Conservation (phyloP, 2,329 filamentous ascomycete genomes). For the Ascochyta lentis region DNA sequence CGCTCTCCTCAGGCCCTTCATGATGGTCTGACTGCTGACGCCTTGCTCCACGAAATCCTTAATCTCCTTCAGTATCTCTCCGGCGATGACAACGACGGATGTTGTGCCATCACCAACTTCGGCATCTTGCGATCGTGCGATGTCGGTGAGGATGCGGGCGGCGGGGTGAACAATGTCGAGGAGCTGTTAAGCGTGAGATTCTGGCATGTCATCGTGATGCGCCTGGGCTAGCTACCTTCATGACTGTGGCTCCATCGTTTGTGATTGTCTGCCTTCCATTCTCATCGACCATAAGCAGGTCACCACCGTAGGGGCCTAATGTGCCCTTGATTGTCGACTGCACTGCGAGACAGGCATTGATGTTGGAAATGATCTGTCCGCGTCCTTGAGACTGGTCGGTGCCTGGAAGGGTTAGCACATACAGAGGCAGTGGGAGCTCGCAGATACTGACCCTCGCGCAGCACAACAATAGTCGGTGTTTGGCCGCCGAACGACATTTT, state of each 20-base stretch:
- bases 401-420: conserved; percentile 61
- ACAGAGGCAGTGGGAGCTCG: conserved; percentile 23
- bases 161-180: conserved; percentile 98
- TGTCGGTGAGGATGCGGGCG: conserved; percentile 95
- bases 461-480: conserved; percentile 96
- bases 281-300: conserved; percentile 92
- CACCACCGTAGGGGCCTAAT: conserved; percentile 93
- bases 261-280: conserved; percentile 98
- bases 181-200: conserved; percentile 63
- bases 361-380: conserved; percentile 95
- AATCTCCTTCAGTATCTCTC: conserved; percentile 95
- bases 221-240: conserved; percentile 73
- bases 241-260: conserved; percentile 98
- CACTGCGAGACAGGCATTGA: conserved; percentile 96
- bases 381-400: conserved; percentile 98
- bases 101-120: conserved; percentile 99
- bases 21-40: conserved; percentile 95
- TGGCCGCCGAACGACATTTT: conserved; percentile 96
- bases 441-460: conserved; percentile 83
- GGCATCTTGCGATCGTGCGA: conserved; percentile 97
- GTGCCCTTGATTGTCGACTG: conserved; percentile 96
- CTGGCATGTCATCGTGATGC: not conserved
- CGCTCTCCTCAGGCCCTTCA: conserved; percentile 91
- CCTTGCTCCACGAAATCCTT: conserved; percentile 96
- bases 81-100: conserved; percentile 95